Evolutionary conservation across 352 stramenopile species (phyloP), one percentile per base, ranked within the genome.

Genomic region (Phytophthora pistaciae): DNA sequence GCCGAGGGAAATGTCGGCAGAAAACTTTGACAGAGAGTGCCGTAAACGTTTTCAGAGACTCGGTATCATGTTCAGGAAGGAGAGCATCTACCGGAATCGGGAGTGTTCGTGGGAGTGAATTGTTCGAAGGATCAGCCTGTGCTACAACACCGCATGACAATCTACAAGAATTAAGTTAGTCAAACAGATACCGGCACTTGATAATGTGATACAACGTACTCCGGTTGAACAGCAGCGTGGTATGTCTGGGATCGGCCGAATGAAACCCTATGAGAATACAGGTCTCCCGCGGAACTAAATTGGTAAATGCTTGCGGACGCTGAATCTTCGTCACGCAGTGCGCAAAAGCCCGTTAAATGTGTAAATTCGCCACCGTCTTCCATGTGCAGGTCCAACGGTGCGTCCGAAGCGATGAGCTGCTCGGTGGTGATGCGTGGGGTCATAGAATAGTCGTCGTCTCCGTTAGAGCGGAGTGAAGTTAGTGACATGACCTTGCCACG

Each of bases 201-300:
- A 18, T 1, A 46, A 7, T 20, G 21, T 16, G 11, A 64, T 14
- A 25, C 56, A 31, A 84, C 86, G 67, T 84, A 94, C 87, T 85
- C 75, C 2, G 72, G 49, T 54, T 92, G 87, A 52, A 94, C 72
- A 21, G 82, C 82, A 11, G 75, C 66, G 16, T 75, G 58, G 42
- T 91, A 90, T 20, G 63, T 73, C 9, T 78, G 60, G 21, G 54
- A 72, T 33, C 68, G 76, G 18, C 59, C 57, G 48, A 75, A 79
- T 27, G 84, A 81, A 23, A 94, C 78, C 10, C 67, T 68, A 61
- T 94, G 87, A 5, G 78, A 88, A 58, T 84, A 91, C 3, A 94
- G 46, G 55, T 94, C 87, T 3, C 87, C 87, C 23, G 90, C 50
- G 60, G 70, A 82, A 60, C 84, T 94, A n/a, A 94, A 55, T 60